phyloP scores from a whole-genome alignment of 306 rosid species.

The Rosa chinensis region DNA sequence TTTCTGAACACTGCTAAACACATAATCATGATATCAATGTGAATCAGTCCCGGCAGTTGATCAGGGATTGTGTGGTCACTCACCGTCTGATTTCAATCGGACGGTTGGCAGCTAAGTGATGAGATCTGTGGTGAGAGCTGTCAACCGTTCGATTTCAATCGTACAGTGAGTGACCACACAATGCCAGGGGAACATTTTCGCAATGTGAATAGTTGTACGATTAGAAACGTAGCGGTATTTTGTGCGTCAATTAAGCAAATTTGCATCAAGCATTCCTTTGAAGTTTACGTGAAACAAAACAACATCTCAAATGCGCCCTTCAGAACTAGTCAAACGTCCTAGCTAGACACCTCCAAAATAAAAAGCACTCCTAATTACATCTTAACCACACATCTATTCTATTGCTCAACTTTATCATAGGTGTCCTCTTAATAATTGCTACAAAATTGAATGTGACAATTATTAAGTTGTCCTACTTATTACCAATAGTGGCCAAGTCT shows the following conservation, averaged over 20 bases:
- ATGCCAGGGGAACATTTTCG: too few relatives aligned
- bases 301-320: background rate
- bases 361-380: background rate
- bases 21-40: too few relatives aligned
- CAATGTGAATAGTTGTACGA: too few relatives aligned
- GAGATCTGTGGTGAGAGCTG: too few relatives aligned
- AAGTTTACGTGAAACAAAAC: background rate
- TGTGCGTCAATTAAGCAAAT: background rate
- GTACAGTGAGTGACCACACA: too few relatives aligned
- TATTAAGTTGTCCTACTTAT: background rate
- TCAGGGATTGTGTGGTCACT: too few relatives aligned
- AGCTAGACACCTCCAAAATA: background rate
- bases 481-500: background rate
- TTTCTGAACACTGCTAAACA: too few relatives aligned
- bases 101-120: too few relatives aligned
- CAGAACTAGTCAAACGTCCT: background rate
- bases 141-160: too few relatives aligned
- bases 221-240: too few relatives aligned
- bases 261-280: background rate
- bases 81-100: too few relatives aligned
- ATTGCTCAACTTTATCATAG: background rate
- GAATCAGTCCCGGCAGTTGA: too few relatives aligned
- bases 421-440: background rate
- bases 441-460: slow-evolving; percentile 1
- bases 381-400: background rate